phyloP scores from a whole-genome alignment of 441 rosid species.

The Capsella rubella region DNA sequence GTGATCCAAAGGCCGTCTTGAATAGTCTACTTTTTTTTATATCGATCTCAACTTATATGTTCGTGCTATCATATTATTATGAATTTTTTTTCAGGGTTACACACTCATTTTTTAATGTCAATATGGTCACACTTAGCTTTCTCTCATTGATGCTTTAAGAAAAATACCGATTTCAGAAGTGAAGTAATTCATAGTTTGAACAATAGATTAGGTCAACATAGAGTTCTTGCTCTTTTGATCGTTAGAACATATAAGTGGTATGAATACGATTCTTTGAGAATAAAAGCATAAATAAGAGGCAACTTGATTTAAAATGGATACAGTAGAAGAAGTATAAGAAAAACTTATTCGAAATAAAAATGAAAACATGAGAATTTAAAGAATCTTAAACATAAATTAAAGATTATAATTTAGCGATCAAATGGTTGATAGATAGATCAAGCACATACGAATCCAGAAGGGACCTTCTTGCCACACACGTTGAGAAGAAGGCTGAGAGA shows the following conservation, averaged over 20 bases:
- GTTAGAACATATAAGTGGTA: background rate
- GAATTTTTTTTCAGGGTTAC: too few relatives aligned
- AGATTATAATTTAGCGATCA: background rate
- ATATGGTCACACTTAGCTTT: background rate
- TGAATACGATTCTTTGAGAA: background rate
- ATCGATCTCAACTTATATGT: too few relatives aligned
- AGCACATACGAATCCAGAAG: conserved; percentile 49
- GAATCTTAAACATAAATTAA: background rate
- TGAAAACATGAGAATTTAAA: background rate
- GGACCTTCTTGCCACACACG: conserved; percentile 42
- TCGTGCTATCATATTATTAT: too few relatives aligned
- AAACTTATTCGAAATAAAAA: background rate
- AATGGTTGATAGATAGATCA: conserved; percentile 19
- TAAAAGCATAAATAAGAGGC: too few relatives aligned
- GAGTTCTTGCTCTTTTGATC: background rate
- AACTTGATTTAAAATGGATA: background rate
- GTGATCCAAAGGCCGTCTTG: too few relatives aligned
- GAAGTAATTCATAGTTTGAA: background rate
- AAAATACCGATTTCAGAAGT: too few relatives aligned
- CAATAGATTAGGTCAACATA: background rate
- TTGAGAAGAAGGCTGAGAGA: conserved; percentile 54
- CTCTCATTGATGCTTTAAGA: background rate
- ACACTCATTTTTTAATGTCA: too few relatives aligned
- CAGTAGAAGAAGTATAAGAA: background rate
- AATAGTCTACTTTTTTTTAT: too few relatives aligned